Base-by-base conservation (phyloP, 352 stramenopile genomes). In the Hyphochytrium catenoides region DNA sequence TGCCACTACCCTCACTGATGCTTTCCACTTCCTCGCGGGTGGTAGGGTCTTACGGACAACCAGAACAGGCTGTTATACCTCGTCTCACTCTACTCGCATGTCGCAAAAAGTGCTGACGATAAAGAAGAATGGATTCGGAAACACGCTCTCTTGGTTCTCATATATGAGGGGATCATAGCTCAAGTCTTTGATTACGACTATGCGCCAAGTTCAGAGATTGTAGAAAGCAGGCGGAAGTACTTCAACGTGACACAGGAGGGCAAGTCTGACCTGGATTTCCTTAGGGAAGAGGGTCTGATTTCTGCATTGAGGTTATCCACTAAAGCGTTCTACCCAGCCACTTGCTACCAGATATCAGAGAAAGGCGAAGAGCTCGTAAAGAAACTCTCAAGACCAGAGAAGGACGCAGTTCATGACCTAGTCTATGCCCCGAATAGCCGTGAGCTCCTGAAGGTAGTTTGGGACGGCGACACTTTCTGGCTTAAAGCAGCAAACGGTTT, bases 181-280 rank as follows among this genome's bases (percentile, higher is more conserved):
- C 85, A 91, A 39, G 76, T 93, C 15, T 51, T 97, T 3, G 83
- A 96, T 48, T 97, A 93, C 48, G 88, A 96, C 57, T 96, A 96
- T 43, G 84, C 85, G 32, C 88, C 87, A 28, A 78, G 81, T 26
- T 93, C 74, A 11, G 67, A 91, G 44, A 44, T 95, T 11, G 62
- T 97, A 15, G n/a, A n/a, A n/a, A n/a, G n/a, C n/a, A n/a, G n/a
- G n/a, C n/a, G n/a, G n/a, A n/a, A n/a, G 31, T 90, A 90, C 53
- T 76, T 95, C 31, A 95, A 95, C 54, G 75, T 93, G 20, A 90
- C 77, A 19, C 83, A 96, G 46, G 87, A 96, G 44, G 85, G 87
- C 39, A 93, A 93, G 57, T 91, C 72, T 5, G 86, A 96, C 49
- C 65, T 95, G 17, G 87, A 96, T 45, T 94, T 94, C 42, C 51